Evolutionary conservation across 2,329 filamentous ascomycete genomes (phyloP).

Genomic region (Fusarium longipes): DNA sequence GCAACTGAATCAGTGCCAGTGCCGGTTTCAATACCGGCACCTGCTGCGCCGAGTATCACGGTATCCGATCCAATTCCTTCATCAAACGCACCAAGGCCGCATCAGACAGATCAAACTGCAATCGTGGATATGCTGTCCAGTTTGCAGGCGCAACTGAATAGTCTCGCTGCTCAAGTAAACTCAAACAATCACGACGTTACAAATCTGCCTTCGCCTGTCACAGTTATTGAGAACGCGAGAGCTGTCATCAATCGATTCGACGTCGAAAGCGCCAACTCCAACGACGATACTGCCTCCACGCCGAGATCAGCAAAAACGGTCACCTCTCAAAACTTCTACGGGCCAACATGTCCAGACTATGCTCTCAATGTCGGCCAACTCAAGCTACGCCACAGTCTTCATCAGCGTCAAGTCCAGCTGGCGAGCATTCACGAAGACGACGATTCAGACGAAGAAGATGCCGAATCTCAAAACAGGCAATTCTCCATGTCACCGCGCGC

Average conservation of each 20-base stretch:
- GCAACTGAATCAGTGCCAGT: neutral
- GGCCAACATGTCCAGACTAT: conserved; percentile 46
- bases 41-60: neutral
- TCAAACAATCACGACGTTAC: neutral
- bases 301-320: conserved; percentile 1
- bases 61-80: neutral
- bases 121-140: conserved; percentile 28
- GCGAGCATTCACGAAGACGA: conserved; percentile 31
- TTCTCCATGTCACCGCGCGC: conserved; percentile 1
- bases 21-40: neutral
- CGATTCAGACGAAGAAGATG: conserved; percentile 2
- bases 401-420: conserved; percentile 26
- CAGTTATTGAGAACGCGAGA: neutral
- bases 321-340: conserved; percentile 37
- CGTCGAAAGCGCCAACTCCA: neutral
- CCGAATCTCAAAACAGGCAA: neutral
- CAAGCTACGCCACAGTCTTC: conserved; percentile 26
- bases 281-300: neutral
- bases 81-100: neutral
- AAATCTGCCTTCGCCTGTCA: conserved; percentile 10
- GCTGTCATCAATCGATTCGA: neutral
- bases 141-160: conserved; percentile 25
- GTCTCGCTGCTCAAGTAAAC: conserved; percentile 18
- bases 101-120: conserved; percentile 9
- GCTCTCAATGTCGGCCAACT: conserved; percentile 43